Evolutionary conservation across 2,329 filamentous ascomycete genomes (phyloP).

Genomic region (Aspergillus neoniger): DNA sequence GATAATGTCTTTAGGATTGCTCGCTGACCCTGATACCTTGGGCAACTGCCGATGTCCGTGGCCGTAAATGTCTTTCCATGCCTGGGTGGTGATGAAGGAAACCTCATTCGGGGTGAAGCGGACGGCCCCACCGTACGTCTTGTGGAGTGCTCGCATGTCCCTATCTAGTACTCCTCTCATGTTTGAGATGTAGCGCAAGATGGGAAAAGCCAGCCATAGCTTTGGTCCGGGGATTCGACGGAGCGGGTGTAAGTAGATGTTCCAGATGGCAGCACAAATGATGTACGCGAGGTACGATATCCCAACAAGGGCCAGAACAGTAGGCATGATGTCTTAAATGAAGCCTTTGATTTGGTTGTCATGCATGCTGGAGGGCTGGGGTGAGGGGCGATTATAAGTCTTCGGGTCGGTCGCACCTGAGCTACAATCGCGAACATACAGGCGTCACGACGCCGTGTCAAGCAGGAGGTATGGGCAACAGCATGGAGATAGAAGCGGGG

Average conservation of each 20-base stretch:
- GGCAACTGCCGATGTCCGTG: constrained; percentile 16
- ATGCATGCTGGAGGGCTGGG: not conserved
- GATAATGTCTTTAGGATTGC: constrained; percentile 14
- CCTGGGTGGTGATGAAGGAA: constrained; percentile 28
- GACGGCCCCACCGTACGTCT: constrained; percentile 24
- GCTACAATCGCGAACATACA: not conserved
- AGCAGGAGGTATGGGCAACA: not conserved
- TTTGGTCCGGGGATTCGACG: constrained; percentile 18
- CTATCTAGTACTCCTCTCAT: constrained; percentile 13
- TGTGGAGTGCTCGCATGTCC: constrained; percentile 12
- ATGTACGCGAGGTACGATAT: not conserved
- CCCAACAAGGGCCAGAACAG: not conserved
- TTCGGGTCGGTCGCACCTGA: not conserved
- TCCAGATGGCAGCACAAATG: not conserved
- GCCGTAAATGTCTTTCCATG: constrained; percentile 33
- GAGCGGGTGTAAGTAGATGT: constrained; percentile 25
- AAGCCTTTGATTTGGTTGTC: not conserved
- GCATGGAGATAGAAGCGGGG: not conserved
- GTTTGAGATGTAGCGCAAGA: constrained; percentile 15
- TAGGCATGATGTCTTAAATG: not conserved
- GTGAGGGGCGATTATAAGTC: not conserved
- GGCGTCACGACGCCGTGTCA: not conserved
- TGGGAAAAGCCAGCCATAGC: constrained; percentile 19
- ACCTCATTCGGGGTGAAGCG: constrained; percentile 37
- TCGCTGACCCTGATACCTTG: constrained; percentile 11